Evolutionary conservation across 2,329 filamentous ascomycete species (phyloP).

Genomic region (Shiraia bambusicola): DNA sequence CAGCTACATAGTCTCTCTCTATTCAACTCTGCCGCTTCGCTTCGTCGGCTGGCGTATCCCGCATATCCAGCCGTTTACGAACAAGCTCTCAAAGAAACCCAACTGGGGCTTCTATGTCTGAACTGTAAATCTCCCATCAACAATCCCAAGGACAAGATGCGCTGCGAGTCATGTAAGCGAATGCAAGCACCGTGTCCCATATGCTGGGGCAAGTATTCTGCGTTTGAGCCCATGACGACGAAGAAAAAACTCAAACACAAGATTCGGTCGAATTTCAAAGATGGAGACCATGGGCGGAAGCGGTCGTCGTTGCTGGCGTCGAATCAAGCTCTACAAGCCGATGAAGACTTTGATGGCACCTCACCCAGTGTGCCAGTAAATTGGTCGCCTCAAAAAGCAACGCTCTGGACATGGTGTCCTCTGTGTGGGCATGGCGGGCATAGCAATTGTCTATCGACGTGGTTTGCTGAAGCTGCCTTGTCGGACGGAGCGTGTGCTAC

Average conservation of each 20-base stretch:
- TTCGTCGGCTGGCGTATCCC: conserved; percentile 59
- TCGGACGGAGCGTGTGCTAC: conserved; percentile 60
- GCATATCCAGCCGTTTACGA: conserved; percentile 60
- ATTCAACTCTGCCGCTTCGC: conserved; percentile 55
- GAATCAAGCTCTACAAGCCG: conserved; percentile 5
- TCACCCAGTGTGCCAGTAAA: conserved; percentile 28
- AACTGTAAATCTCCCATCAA: conserved; percentile 59
- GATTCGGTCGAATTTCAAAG: conserved; percentile 19
- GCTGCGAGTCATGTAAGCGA: conserved; percentile 54
- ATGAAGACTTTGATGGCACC: conserved; percentile 15
- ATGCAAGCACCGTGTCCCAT: conserved; percentile 48
- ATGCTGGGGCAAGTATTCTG: conserved; percentile 49
- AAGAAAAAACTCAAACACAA: conserved; percentile 35
- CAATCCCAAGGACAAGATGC: conserved; percentile 52
- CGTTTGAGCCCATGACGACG: conserved; percentile 38
- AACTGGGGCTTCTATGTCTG: conserved; percentile 57
- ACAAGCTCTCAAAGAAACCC: conserved; percentile 56
- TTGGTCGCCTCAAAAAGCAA: conserved; percentile 29
- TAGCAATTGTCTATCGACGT: conserved; percentile 57
- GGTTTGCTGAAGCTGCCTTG: conserved; percentile 52
- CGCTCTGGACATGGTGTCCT: conserved; percentile 59
- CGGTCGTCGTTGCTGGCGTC: conserved; percentile 31
- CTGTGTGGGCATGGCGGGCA: conserved; percentile 64
- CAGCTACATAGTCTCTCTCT: conserved; percentile 52
- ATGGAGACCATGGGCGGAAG: conserved; percentile 27